These are phyloP conservation scores for Hericium alpestre DNA, from an alignment of 768 basidiomycete species.

Conservation along the genomic window DNA sequence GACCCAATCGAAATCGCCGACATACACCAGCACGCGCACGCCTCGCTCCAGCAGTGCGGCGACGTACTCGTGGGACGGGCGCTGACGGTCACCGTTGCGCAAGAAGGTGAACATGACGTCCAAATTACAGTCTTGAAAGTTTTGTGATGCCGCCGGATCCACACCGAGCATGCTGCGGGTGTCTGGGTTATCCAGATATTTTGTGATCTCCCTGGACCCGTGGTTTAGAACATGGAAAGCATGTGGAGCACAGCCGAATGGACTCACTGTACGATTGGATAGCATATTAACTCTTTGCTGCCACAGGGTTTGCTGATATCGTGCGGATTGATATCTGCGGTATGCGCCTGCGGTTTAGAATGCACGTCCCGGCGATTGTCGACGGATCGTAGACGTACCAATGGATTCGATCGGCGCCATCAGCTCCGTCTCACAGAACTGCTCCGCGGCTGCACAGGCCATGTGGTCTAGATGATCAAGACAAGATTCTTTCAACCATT, in stretches of 20 bases:
- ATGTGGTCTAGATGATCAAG: constrained; percentile 33
- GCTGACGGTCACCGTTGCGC: constrained; percentile 29
- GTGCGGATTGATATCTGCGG: constrained; percentile 42
- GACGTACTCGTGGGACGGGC: constrained; percentile 29
- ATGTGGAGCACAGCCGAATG: background rate
- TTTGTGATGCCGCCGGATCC: constrained; percentile 29
- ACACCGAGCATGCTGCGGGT: constrained; percentile 54
- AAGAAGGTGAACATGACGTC: constrained; percentile 40
- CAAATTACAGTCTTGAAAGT: constrained; percentile 29
- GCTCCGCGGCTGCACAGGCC: constrained; percentile 29
- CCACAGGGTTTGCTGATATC: constrained; percentile 57
- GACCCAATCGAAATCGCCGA: constrained; percentile 44
- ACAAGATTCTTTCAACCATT: constrained; percentile 28
- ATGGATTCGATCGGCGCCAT: background rate
- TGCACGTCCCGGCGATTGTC: constrained; percentile 23
- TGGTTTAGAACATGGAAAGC: background rate
- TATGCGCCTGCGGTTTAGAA: constrained; percentile 18
- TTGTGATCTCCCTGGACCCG: constrained; percentile 36
- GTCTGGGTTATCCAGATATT: constrained; percentile 51
- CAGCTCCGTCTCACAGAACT: constrained; percentile 25
- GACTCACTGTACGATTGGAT: constrained; percentile 37
- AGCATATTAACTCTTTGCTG: constrained; percentile 43
- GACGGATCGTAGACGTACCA: background rate
- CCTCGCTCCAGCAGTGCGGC: constrained; percentile 43
- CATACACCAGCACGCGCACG: constrained; percentile 41